Evolutionary conservation across 495 filamentous ascomycete genomes (phyloP), one percentile per base, ranked within the genome.

Genomic region (Hypoxylon perforatum): DNA sequence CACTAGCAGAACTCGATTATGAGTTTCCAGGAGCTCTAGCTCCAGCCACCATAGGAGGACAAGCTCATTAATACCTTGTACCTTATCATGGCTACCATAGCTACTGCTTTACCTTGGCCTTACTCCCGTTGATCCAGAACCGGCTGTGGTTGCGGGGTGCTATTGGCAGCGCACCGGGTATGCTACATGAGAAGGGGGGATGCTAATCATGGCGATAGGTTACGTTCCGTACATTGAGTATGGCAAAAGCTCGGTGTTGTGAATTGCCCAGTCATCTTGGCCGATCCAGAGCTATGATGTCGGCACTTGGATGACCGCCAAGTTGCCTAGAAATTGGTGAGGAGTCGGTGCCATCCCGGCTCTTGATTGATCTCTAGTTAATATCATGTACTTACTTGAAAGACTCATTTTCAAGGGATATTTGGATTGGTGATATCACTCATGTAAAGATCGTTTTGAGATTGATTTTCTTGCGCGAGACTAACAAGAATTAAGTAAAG

Each of bases 291-390:
- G 9, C 14, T 14, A 23, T 25, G 22, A 59, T 51, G 19, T 48
- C 65, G 59, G 65, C 54, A 68, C 65, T 68, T 68, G 41, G 17
- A 50, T 35, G 35, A 33, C 18, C 45, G 18, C 18, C 14, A 9
- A 11, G 0, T 39, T 42, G 41, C 35, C 30, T 57, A 52, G 55
- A 39, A 61, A 57, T 41, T 6, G 9, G 42, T 21, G 42, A 45
- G 56, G 18, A 23, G 44, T n/a, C 28, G 23, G 25, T 25, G 36
- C 6, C 18, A 14, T 38, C 4, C 11, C 42, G 11, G 23, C 25
- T 12, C 44, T 12, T 23, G 14, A 4, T 38, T 11, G 35, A 11
- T 38, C 3, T 42, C 39, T 15, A 33, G 14, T 28, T 5, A 1
- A n/a, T n/a, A n/a, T n/a, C n/a, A n/a, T n/a, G n/a, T n/a, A n/a